phyloP scores from a whole-genome alignment of 257 asterid genomes.

The Craterostigma plantagineum region DNA sequence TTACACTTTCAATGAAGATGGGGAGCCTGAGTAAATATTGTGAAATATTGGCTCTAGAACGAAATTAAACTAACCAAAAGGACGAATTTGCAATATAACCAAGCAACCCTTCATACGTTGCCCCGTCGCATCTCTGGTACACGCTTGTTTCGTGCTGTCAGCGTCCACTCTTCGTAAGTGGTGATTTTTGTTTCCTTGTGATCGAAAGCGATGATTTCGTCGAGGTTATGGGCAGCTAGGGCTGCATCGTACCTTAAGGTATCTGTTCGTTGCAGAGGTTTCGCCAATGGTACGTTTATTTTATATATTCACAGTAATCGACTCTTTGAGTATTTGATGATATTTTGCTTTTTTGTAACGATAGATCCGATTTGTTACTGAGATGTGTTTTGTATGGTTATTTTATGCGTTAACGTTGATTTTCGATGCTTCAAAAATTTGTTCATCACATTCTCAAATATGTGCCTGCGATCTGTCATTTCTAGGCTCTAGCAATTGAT shows the following conservation, averaged over 20 bases:
- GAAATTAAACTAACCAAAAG: too few species aligned
- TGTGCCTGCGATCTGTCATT: neutral
- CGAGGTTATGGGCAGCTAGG: constrained; percentile 1
- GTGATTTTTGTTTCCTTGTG: too few species aligned
- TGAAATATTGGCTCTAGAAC: too few species aligned
- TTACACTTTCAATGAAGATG: too few species aligned
- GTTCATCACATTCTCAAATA: neutral
- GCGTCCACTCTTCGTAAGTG: too few species aligned
- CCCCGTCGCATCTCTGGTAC: too few species aligned
- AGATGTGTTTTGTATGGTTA: constrained; percentile 8
- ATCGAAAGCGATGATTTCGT: neutral
- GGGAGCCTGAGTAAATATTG: too few species aligned
- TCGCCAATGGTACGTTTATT: constrained; percentile 2
- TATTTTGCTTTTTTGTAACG: constrained; percentile 18
- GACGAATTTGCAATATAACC: too few species aligned
- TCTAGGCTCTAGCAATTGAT: too few species aligned
- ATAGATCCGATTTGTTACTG: constrained; percentile 28
- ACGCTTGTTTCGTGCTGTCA: too few species aligned
- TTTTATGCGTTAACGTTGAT: neutral
- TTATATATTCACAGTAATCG: neutral
- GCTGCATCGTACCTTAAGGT: constrained; percentile 2
- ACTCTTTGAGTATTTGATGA: constrained; percentile 12
- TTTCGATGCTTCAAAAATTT: neutral
- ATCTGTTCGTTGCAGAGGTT: constrained; percentile 1
- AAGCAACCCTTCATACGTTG: too few species aligned